Percentiles rank a stretch among this genome's conserved stretches.
phyloP scores from a whole-genome alignment of 805 yeast species.

The Wickerhamomyces xylosicus region DNA sequence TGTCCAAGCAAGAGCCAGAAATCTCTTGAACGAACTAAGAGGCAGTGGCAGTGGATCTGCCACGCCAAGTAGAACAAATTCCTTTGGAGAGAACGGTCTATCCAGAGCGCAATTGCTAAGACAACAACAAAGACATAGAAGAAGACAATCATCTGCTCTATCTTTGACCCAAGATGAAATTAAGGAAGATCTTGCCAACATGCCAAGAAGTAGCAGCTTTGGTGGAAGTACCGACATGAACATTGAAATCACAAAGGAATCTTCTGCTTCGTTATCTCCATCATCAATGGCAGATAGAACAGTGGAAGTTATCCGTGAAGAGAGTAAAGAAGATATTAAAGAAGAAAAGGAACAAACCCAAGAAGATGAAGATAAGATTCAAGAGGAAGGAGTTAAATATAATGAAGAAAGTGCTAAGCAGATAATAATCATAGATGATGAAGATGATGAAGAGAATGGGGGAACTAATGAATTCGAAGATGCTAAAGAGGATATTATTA shows the following conservation, averaged over 20 bases:
- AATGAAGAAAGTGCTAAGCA: neutral
- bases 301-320: neutral
- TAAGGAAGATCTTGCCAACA: neutral
- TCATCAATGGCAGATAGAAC: no score
- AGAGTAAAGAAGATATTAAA: neutral
- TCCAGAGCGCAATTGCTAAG: conserved; percentile 34
- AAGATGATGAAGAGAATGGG: neutral
- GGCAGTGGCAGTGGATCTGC: conserved; percentile 9
- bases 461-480: neutral
- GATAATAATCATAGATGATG: no score
- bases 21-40: conserved; percentile 51
- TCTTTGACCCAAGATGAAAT: neutral
- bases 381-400: no score
- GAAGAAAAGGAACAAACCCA: neutral
- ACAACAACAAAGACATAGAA: conserved; percentile 26
- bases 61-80: conserved; percentile 12
- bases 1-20: conserved; percentile 52
- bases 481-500: neutral
- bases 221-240: neutral
- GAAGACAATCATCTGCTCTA: conserved; percentile 9
- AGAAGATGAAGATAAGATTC: neutral
- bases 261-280: neutral
- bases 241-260: neutral
- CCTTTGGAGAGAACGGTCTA: conserved; percentile 18
- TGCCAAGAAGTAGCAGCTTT: neutral